phyloP scores from a whole-genome alignment of 352 stramenopile genomes.

The Elongisporangium anandrum region DNA sequence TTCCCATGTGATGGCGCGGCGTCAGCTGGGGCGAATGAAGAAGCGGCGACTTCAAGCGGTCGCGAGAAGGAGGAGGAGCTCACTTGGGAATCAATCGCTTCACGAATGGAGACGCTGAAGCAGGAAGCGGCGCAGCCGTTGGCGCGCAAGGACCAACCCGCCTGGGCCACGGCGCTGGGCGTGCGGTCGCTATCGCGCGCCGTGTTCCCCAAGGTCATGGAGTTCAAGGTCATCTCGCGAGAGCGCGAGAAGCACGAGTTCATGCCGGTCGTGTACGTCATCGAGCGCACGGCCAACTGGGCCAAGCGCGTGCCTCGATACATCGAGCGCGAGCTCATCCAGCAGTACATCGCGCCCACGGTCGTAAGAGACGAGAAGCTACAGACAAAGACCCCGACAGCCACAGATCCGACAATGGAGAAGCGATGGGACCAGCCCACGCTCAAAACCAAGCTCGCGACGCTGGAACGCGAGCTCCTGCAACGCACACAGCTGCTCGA shows the following conservation, averaged over 20 bases:
- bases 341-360: conserved; percentile 59
- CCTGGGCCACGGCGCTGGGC: background rate
- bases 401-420: conserved; percentile 5
- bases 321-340: conserved; percentile 46
- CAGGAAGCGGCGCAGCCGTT: background rate
- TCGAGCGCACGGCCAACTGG: conserved; percentile 56
- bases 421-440: conserved; percentile 2
- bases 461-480: conserved; percentile 26
- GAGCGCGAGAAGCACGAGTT: conserved; percentile 75
- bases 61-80: background rate
- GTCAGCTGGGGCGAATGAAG: background rate
- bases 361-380: conserved; percentile 8
- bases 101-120: background rate
- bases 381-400: conserved; percentile 8
- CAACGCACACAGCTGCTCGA: conserved; percentile 46
- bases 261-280: conserved; percentile 70
- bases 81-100: background rate
- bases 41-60: background rate
- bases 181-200: conserved; percentile 22
- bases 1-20: background rate
- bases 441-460: conserved; percentile 13
- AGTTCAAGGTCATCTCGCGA: conserved; percentile 76
- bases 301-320: conserved; percentile 34
- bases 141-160: background rate
- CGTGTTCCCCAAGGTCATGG: conserved; percentile 60